Evolutionary conservation across 495 filamentous ascomycete genomes (phyloP).

Genomic region (Hypoxylon fuscum): DNA sequence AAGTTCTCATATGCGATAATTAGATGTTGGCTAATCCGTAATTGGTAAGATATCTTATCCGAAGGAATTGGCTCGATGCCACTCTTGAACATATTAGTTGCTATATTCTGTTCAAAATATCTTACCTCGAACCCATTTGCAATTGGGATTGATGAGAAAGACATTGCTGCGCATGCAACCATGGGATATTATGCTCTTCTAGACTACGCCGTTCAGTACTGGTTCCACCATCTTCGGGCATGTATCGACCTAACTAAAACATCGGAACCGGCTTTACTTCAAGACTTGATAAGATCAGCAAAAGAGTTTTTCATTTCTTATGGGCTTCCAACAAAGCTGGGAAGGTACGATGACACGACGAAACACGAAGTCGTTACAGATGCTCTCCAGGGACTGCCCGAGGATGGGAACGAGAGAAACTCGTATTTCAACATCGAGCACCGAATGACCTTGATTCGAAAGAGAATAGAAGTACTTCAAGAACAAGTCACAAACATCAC

Average conservation of each 20-base stretch:
- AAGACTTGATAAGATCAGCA: neutral
- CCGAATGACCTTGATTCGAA: neutral
- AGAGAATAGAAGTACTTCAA: neutral
- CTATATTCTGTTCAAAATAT: neutral
- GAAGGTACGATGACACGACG: neutral
- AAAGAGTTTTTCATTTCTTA: neutral
- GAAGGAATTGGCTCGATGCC: neutral
- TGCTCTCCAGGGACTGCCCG: neutral
- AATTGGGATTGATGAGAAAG: neutral
- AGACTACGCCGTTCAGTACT: conserved; percentile 20
- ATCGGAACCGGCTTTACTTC: neutral
- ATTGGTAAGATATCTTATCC: conserved; percentile 1
- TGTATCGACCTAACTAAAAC: neutral
- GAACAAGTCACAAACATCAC: neutral
- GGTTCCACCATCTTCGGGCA: conserved; percentile 18
- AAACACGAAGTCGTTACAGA: neutral
- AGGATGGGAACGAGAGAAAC: conserved; percentile 2
- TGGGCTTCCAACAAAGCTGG: neutral
- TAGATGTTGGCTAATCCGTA: neutral
- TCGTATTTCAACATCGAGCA: neutral
- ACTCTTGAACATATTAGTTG: neutral
- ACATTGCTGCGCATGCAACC: neutral
- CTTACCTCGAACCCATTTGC: conserved; percentile 1
- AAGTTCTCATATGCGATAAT: neutral
- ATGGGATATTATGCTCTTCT: conserved; percentile 16